Evolutionary conservation across 176 grass and related monocot species (phyloP).

Genomic region (Rhynchospora pubera): DNA sequence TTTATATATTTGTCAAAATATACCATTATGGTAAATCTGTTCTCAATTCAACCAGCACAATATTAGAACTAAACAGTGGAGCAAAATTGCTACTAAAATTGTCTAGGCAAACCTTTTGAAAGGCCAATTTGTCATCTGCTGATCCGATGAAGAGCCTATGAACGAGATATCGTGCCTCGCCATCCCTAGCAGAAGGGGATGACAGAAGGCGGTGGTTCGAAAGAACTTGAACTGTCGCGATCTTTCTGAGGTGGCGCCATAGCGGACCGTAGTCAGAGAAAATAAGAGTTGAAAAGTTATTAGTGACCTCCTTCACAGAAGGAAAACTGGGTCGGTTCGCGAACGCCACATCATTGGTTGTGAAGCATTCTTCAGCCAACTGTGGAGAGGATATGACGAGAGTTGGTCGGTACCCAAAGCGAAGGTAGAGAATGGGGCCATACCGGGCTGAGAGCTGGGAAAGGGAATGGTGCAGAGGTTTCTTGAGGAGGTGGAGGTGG

Average conservation of each 20-base stretch:
- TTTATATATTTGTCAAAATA: background rate
- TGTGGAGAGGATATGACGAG: conserved; percentile 42
- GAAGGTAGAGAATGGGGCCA: conserved; percentile 42
- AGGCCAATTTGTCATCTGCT: background rate
- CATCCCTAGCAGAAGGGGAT: conserved; percentile 22
- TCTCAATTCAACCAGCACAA: background rate
- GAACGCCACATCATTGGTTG: conserved; percentile 37
- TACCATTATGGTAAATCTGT: too few relatives aligned
- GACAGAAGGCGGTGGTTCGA: conserved; percentile 29
- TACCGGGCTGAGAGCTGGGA: background rate
- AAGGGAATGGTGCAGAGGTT: conserved; percentile 40
- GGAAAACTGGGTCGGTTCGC: conserved; percentile 37
- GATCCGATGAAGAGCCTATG: conserved; percentile 5
- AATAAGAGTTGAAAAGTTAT: conserved; percentile 27
- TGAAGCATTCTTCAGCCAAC: conserved; percentile 59
- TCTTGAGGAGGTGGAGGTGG: conserved; percentile 52
- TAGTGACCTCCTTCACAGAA: conserved; percentile 19
- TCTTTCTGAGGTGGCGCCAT: conserved; percentile 47
- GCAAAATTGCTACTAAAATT: background rate
- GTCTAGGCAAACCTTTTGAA: background rate
- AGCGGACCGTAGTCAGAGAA: conserved; percentile 29
- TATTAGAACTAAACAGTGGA: background rate
- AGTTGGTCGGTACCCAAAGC: conserved; percentile 34
- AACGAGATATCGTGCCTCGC: conserved; percentile 32
- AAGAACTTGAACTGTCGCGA: conserved; percentile 40